Percentiles rank a stretch among this genome's conserved stretches.
These are phyloP conservation scores for Triangularia setosa DNA, from an alignment of 2,329 filamentous ascomycete species.

Conservation along the genomic window DNA sequence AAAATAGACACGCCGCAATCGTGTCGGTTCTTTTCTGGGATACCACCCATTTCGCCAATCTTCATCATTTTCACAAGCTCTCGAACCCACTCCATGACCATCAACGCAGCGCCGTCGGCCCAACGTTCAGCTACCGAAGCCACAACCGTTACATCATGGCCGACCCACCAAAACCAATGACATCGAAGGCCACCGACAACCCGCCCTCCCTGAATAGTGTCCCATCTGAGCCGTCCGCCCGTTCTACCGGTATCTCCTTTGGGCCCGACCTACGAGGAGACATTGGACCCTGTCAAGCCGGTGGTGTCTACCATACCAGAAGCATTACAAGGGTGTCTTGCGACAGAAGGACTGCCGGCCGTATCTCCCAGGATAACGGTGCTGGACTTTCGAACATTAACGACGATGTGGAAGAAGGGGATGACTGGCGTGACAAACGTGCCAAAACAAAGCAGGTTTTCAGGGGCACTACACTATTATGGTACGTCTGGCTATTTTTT, in stretches of 20 bases:
- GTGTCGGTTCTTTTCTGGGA: neutral
- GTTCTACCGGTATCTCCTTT: conserved; percentile 6
- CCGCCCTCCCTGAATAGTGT: neutral
- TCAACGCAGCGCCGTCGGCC: neutral
- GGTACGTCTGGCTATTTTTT: conserved; percentile 22
- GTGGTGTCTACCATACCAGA: conserved; percentile 34
- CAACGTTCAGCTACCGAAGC: neutral
- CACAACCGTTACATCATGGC: neutral
- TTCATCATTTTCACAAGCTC: neutral
- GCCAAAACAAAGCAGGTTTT: conserved; percentile 37
- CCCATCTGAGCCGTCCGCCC: neutral
- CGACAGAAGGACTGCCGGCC: conserved; percentile 24
- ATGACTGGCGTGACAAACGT: conserved; percentile 32
- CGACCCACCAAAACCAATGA: neutral
- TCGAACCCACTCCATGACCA: neutral
- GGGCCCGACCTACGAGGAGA: conserved; percentile 14
- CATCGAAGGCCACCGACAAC: neutral
- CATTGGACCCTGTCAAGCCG: conserved; percentile 20
- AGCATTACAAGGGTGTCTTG: conserved; percentile 28
- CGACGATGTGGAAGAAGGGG: conserved; percentile 32
- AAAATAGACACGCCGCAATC: neutral
- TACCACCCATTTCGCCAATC: neutral
- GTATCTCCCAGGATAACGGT: conserved; percentile 12
- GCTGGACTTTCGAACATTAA: neutral
- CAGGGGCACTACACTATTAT: conserved; percentile 34